Percentiles rank a stretch among this genome's conserved stretches.
These are phyloP conservation scores for Nicotiana tabacum DNA, from an alignment of 257 asterid species.

Conservation along the genomic window DNA sequence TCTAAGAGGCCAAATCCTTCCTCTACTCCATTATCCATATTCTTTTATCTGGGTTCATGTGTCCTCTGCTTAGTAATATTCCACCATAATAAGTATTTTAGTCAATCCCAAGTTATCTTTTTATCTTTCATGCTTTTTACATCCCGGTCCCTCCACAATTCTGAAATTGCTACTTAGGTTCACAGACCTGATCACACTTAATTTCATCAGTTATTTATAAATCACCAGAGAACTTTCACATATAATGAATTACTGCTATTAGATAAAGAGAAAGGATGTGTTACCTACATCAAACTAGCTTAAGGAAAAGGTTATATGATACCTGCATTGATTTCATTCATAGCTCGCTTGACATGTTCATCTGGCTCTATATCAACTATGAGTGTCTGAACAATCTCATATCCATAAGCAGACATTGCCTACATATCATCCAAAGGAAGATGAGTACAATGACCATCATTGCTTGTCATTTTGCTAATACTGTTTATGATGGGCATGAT, in stretches of 20 bases:
- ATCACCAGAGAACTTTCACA: neutral
- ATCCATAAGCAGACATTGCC: constrained; percentile 89
- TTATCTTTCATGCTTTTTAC: neutral
- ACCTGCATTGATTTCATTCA: constrained; percentile 82
- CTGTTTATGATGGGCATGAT: neutral
- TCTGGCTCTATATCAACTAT: constrained; percentile 81
- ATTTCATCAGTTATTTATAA: neutral
- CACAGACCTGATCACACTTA: neutral
- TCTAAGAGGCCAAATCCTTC: neutral
- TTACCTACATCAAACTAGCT: neutral
- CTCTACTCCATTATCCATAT: neutral
- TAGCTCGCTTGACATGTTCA: constrained; percentile 72
- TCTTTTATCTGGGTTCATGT: neutral
- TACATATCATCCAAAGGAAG: constrained; percentile 19
- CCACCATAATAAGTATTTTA: neutral
- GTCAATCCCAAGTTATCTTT: neutral
- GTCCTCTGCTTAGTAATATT: neutral
- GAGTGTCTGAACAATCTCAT: constrained; percentile 80
- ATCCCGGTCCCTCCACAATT: neutral
- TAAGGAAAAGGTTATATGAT: neutral
- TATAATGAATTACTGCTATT: neutral
- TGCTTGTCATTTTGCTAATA: neutral
- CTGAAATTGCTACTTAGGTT: neutral
- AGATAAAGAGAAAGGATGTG: neutral
- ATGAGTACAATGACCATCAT: neutral